Evolutionary conservation across 2,329 filamentous ascomycete genomes (phyloP), one percentile per base, ranked within the genome.

Genomic region (Diplocarpon rosae): DNA sequence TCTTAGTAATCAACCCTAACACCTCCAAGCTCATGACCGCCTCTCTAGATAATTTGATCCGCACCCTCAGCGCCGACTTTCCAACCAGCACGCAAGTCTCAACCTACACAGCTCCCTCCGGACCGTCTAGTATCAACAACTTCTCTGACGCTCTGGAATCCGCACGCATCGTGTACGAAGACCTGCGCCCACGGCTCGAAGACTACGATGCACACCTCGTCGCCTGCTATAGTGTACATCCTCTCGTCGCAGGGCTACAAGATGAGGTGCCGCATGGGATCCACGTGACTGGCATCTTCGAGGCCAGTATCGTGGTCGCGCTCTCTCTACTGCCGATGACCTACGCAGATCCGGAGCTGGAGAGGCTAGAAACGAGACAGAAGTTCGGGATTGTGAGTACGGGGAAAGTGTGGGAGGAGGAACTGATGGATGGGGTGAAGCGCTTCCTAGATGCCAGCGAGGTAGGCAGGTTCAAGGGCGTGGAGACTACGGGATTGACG

Each of bases 341-440:
- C 7, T 37, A 38, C 16, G 15, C 17, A 5, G 65, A 53, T 40
- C 61, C 54, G 2, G 15, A 10, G 39, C 1, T 28, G 27, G 27
- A 49, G 48, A 2, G 49, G 53, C 16, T 42, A 1, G 46, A 51
- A 1, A 46, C 48, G 17, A 16, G 40, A 32, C 54, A 43, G 63
- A 69, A 66, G 37, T 95, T 92, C 69, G 90, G 88, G 2, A 92
- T 96, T 51, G 82, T 96, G 5, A 90, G 83, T 5, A 95, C 90
- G 0, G 89, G 88, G 0, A 76, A 76, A 45, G 84, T 83, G 52
- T 95, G 89, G 90, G 83, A 90, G 57, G 63, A 69, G 0, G 79
- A 92, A 30, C 68, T 95, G 11, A 69, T 66, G 0, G 65, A 72
- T 0, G 88, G 83, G 0, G 81, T 92, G 0, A 65, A 66, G 2